Conservation (phyloP, 306 rosid species). For the Ormosia semicastrata region DNA sequence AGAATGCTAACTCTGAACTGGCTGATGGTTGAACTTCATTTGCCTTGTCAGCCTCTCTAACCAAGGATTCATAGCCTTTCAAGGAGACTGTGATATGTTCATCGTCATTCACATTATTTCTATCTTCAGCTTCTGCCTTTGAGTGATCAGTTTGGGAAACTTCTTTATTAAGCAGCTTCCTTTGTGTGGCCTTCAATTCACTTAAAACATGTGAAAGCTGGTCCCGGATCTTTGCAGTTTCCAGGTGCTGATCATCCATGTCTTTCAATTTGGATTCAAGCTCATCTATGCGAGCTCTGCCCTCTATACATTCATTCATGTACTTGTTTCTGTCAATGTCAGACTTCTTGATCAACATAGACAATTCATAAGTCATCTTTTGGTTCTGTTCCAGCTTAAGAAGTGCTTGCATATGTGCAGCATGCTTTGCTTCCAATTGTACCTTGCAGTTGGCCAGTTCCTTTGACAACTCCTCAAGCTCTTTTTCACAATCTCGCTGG, state of each 20-base stretch:
- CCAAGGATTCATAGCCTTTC: constrained; percentile 32
- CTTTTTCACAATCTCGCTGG: constrained; percentile 48
- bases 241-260: constrained; percentile 42
- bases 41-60: constrained; percentile 29
- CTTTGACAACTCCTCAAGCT: constrained; percentile 54
- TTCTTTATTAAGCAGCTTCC: constrained; percentile 54
- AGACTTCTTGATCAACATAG: constrained; percentile 46
- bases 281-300: constrained; percentile 31
- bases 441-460: constrained; percentile 68
- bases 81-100: constrained; percentile 28
- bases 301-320: constrained; percentile 33
- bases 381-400: constrained; percentile 60
- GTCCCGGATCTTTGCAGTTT: constrained; percentile 30
- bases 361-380: constrained; percentile 48
- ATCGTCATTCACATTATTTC: constrained; percentile 13
- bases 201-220: constrained; percentile 44
- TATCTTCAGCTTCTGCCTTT: constrained; percentile 14
- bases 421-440: constrained; percentile 76
- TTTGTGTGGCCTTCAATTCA: constrained; percentile 52
- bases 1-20: constrained; percentile 42
- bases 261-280: constrained; percentile 50
- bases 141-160: constrained; percentile 35
- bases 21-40: constrained; percentile 21
- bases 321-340: constrained; percentile 59
- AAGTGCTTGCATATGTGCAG: constrained; percentile 61